Base-by-base conservation (phyloP, 225 moss, liverwort and hornwort genomes). In the Physcomitrium patens region DNA sequence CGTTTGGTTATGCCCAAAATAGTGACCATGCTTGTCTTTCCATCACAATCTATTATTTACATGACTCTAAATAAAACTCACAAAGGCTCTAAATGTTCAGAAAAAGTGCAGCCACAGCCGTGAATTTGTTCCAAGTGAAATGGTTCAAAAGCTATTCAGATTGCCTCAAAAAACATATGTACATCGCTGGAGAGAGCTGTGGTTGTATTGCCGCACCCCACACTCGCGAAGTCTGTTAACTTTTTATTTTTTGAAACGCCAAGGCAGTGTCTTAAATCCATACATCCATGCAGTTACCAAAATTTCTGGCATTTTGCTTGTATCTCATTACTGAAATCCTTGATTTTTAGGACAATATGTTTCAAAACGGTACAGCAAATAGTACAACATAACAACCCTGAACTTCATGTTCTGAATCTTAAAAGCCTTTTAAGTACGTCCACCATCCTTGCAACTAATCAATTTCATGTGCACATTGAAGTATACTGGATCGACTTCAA, bases 341-440 rank as follows among this genome's bases (percentile, higher is more conserved):
- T 9, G 13, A 22, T n/a, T 63, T 14, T 54, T 67, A 76, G 76
- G 67, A 18, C 76, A 76, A n/a, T 68, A 76, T 16, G 67, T 68
- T 9, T 63, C 76, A 47, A 55, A 18, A 31, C 63, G 48, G 76
- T 60, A 13, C 67, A 76, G 67, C 22, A 76, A 50, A 59, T 76
- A 24, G 67, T 76, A 65, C 22, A 67, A 13, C 22, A 76, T 24
- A 68, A 76, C 26, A 22, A 26, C 9, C 65, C 74, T 75, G 67
- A 58, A 26, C 23, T 26, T 11, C 58, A 27, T 24, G 11, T 43
- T 46, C 46, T 76, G 16, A 76, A 76, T 47, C 76, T 76, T 24
- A 76, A 76, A 67, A 67, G 76, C 31, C 18, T 76, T 68, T 68
- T 46, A 57, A 41, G 76, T 76, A 76, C n/a, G 58, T 59, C 14